Base-by-base conservation (phyloP, 2,329 filamentous ascomycete species). In the Xylaria arbuscula region DNA sequence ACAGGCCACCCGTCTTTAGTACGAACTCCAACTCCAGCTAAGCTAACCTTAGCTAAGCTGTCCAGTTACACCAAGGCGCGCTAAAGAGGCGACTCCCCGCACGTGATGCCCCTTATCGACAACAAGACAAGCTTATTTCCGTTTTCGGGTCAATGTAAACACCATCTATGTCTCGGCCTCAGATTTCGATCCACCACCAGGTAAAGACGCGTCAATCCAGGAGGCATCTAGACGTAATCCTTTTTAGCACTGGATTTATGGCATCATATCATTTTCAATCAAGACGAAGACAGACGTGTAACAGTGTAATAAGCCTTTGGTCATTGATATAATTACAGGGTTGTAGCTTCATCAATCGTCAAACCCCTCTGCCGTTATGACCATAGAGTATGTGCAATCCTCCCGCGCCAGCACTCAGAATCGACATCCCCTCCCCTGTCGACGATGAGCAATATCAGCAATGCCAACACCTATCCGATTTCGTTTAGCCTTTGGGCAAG, bases 261-360 rank as follows among this genome's bases (percentile, higher is more conserved):
- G 15, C 2, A 56, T 56, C 9, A 13, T 17, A 28, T 60, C 34
- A 58, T 22, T 24, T 51, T 47, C 38, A 32, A 28, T 13, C 28
- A 3, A 34, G 42, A 13, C 5, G 4, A 19, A 9, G 5, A 11
- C 3, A 57, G 22, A 10, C 15, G 10, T 28, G 42, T 64, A 70
- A 66, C 66, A 64, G 51, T 61, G 62, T 53, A 64, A 60, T 70
- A 68, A 67, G 53, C 50, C 58, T 64, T 67, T 68, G 51, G 53
- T 54, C 55, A 56, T 64, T 72, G 76, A 76, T 79, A 80, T 79
- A 78, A 79, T 79, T 80, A 80, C 77, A 79, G 74, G 73, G 72
- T 28, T 77, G 73, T 75, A 73, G 64, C 75, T 77, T 77, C 74
- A 75, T 73, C 75, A 73, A 72, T 78, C 76, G 71, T 78, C 75